Base-by-base conservation (phyloP, 441 rosid genomes). In the Breynia disticha region DNA sequence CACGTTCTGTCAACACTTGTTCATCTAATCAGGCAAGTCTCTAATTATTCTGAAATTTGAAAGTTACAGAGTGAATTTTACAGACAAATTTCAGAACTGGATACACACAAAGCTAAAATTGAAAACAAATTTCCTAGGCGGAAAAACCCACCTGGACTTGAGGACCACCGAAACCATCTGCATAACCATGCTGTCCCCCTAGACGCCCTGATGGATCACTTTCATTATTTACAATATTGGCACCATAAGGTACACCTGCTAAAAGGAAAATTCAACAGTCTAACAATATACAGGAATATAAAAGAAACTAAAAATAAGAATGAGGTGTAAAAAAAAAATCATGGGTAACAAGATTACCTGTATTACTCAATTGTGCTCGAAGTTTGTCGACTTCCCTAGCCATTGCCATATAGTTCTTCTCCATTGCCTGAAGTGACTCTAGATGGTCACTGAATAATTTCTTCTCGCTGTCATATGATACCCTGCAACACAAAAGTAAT, bases 401-500 rank as follows among this genome's bases (percentile, higher is more conserved):
- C 98, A 93, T 86, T 32, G 82, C 76, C 61, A 75, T 72, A 57
- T 86, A 88, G 76, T 84, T 85, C 67, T 84, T 80, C 74, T 88
- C 90, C 98, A 93, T 86, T 32, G 72, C 85, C 68, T 88, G 95
- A 71, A 88, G 95, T 54, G 91, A 86, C 72, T 88, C 91, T 17
- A 86, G 86, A 74, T 93, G 97, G 75, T 88, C 98, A 48, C 68
- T 83, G 68, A 85, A 93, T 72, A 79, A 69, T 71, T 83, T 88
- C 79, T 84, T 86, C 67, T 93, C 98, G 52, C 76, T 78, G 51
- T 93, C 98, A 64, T 76, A 93, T 11, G 95, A 81, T 60, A 78
- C 74, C 80, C 98, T 93, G 84, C 69, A 73, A 38, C 49, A 53
- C 58, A 49, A 73, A 37, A 32, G 47, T 19, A 52, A 58, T 46